These are phyloP conservation scores for Clavispora asparagi DNA, from an alignment of 805 yeast genomes.

Conservation along the genomic window DNA sequence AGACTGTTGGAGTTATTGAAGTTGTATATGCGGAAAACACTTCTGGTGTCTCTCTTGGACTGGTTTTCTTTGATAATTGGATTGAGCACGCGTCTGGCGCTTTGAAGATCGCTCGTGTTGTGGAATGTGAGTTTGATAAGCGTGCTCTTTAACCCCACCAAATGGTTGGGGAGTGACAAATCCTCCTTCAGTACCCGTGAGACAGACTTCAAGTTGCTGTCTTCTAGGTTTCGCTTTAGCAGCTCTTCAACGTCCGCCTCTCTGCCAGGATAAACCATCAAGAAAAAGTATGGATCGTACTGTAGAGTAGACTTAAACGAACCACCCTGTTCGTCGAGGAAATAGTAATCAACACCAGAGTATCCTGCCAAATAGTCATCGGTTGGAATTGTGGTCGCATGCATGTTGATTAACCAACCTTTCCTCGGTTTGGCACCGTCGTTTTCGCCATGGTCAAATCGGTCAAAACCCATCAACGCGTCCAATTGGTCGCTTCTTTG, in stretches of 20 bases:
- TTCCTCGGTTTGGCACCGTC: constrained; percentile 43
- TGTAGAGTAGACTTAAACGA: constrained; percentile 80
- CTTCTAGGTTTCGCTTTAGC: constrained; percentile 62
- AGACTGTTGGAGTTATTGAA: constrained; percentile 25
- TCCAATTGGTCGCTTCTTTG: constrained; percentile 67
- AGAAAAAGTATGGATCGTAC: constrained; percentile 82
- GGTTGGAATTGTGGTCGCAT: constrained; percentile 67
- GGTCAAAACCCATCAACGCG: constrained; percentile 80
- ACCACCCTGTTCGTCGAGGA: constrained; percentile 95
- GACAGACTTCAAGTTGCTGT: constrained; percentile 48
- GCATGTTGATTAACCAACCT: constrained; percentile 97
- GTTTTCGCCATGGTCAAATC: constrained; percentile 66
- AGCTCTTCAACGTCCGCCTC: constrained; percentile 85
- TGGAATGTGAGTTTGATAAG: constrained; percentile 68
- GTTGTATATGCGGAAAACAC: constrained; percentile 58
- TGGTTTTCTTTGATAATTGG: constrained; percentile 72
- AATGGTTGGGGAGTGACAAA: constrained; percentile 75
- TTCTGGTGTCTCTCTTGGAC: constrained; percentile 54
- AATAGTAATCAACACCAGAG: constrained; percentile 91
- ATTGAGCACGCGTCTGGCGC: constrained; percentile 62
- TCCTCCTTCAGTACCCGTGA: constrained; percentile 68
- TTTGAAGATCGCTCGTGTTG: constrained; percentile 66
- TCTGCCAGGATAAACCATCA: constrained; percentile 55
- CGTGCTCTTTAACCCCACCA: constrained; percentile 65
- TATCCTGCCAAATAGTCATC: constrained; percentile 59